Evolutionary conservation across 2,329 filamentous ascomycete genomes (phyloP).

Genomic region (Hymenotorrendiella dingleyae): DNA sequence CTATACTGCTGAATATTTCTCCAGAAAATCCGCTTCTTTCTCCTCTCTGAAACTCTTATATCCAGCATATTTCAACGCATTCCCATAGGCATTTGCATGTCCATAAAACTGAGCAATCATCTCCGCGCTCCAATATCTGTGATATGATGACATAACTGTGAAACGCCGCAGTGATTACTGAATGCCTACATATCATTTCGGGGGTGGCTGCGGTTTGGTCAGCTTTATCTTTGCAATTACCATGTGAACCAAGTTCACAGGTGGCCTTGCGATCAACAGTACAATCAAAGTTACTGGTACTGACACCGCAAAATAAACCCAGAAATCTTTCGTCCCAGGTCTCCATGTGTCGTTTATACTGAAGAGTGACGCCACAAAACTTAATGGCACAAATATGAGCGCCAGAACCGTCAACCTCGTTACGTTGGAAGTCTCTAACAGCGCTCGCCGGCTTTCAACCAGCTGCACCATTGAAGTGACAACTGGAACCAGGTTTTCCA

Average conservation of each 20-base stretch:
- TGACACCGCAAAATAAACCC: neutral
- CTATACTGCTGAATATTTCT: no score
- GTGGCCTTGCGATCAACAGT: neutral
- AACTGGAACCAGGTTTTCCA: constrained; percentile 11
- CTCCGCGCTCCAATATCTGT: no score
- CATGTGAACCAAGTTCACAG: neutral
- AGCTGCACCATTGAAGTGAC: constrained; percentile 13
- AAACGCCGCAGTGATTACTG: no score
- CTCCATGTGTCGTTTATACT: constrained; percentile 7
- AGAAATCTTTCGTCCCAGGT: neutral
- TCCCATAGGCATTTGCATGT: no score
- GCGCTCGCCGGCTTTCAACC: constrained; percentile 6
- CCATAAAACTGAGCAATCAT: no score
- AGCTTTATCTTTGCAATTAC: neutral
- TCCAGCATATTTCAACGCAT: no score
- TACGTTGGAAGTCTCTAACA: constrained; percentile 11
- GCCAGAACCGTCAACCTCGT: constrained; percentile 11
- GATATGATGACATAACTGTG: no score
- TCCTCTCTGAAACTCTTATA: no score
- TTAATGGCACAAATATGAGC: constrained; percentile 7
- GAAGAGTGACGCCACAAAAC: constrained; percentile 5
- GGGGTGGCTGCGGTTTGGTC: no score
- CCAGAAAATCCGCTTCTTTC: no score
- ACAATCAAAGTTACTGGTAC: constrained; percentile 1
- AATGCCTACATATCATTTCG: no score